These are phyloP conservation scores for Viola odorata DNA, from an alignment of 345 rosid genomes.

Conservation along the genomic window DNA sequence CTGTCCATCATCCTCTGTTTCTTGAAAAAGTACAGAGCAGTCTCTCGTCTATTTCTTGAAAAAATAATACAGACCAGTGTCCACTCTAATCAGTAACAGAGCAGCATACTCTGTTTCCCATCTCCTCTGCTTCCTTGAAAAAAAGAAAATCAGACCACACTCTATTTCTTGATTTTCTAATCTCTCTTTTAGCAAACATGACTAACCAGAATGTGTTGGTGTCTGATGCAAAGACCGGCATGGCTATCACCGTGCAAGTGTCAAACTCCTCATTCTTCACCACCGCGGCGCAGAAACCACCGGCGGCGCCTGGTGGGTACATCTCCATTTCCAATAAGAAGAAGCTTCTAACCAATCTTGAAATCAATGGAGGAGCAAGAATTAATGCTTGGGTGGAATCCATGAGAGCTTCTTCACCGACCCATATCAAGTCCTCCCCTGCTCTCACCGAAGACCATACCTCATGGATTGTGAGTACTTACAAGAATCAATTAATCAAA, in stretches of 20 bases:
- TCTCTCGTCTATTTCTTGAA: no score
- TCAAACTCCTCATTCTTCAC: constrained; percentile 39
- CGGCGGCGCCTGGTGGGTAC: constrained; percentile 40
- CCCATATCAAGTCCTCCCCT: constrained; percentile 52
- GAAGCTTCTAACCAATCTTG: constrained; percentile 45
- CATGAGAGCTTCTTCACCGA: constrained; percentile 91
- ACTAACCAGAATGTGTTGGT: constrained; percentile 56
- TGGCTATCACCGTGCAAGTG: constrained; percentile 33
- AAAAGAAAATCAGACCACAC: no score
- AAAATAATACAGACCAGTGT: no score
- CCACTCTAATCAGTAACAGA: no score
- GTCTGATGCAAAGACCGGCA: constrained; percentile 36
- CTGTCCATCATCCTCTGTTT: no score
- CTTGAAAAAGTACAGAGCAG: no score
- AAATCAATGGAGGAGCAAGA: constrained; percentile 54
- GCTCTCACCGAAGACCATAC: constrained; percentile 32
- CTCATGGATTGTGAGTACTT: constrained; percentile 60
- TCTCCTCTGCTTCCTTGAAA: no score
- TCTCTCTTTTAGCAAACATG: constrained; percentile 44
- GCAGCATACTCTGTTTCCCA: no score
- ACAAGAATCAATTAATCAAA: no score
- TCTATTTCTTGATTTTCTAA: background rate
- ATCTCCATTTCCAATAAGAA: constrained; percentile 35
- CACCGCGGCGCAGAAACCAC: constrained; percentile 46
- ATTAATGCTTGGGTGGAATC: constrained; percentile 76